Conservation (phyloP, 345 rosid species). For the Diplotaxis tenuifolia region DNA sequence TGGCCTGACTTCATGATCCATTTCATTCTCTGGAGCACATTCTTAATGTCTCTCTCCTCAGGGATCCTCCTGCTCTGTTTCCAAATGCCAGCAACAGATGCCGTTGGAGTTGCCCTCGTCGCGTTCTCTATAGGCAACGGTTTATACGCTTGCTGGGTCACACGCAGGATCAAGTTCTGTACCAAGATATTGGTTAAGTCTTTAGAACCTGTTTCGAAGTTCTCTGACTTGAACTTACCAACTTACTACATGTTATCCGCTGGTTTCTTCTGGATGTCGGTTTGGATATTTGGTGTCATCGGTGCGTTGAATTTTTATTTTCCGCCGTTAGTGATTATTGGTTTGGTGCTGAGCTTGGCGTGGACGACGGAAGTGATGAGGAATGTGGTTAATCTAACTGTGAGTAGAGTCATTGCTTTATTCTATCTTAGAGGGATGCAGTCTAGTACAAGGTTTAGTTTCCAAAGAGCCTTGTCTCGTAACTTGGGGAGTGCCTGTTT, state of each 20-base stretch:
- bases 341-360: constrained; percentile 53
- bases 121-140: constrained; percentile 84
- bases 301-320: constrained; percentile 76
- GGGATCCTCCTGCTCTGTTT: constrained; percentile 93
- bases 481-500: constrained; percentile 96
- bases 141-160: constrained; percentile 91
- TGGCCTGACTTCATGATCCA: constrained; percentile 90
- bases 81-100: constrained; percentile 81
- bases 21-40: constrained; percentile 81
- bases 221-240: constrained; percentile 70
- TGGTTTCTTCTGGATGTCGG: constrained; percentile 96
- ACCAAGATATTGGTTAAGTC: constrained; percentile 58
- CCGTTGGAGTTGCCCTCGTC: constrained; percentile 71
- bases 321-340: constrained; percentile 57
- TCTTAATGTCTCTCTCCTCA: constrained; percentile 65
- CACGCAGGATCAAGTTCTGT: constrained; percentile 60
- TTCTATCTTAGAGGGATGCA: constrained; percentile 92
- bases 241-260: constrained; percentile 76
- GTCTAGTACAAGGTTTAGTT: constrained; percentile 74
- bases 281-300: constrained; percentile 86
- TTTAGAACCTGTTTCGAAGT: constrained; percentile 68
- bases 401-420: constrained; percentile 68
- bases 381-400: constrained; percentile 81
- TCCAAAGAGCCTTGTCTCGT: constrained; percentile 78
- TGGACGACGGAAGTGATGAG: constrained; percentile 98